Evolutionary conservation across 2,329 filamentous ascomycete genomes (phyloP), one percentile per base, ranked within the genome.

Genomic region (Colletotrichum plurivorum): DNA sequence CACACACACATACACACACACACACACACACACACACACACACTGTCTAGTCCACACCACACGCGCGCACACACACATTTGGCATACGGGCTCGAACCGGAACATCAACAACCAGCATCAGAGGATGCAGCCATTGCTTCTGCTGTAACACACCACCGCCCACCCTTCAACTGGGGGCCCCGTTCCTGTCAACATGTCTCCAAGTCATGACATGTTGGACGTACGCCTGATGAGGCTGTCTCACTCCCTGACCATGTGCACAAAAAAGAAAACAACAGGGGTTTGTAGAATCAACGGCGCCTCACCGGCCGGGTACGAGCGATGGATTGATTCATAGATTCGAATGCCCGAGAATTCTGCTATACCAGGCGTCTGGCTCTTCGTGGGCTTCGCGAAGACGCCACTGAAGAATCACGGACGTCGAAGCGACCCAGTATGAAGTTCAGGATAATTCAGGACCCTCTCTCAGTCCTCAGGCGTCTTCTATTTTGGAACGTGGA

Each of bases 401-500:
- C 59, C 59, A 62, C 58, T 22, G 20, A 53, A 43, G 56, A 41
- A 46, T 49, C 66, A 69, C 62, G 66, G 66, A 69, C 66, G 43
- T 58, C 18, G 10, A 43, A 41, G 15, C 51, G 48, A 41, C 49
- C 51, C 31, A 25, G 65, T 64, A 55, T 66, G 66, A 54, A 55
- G n/a, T 60, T 69, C 55, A 63, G 59, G 64, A 67, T 36, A 63
- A 67, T 63, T 67, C 64, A 69, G 66, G 66, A 66, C 48, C 20
- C 20, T 60, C 65, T 56, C 16, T 16, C 31, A 36, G 31, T 36
- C 31, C 31, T 36, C 31, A 9, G 55, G 48, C 46, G 41, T 60
- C 62, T 59, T 66, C 62, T 59, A 60, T 66, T 66, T 66, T 69
- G 41, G 55, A 60, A 41, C 25, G 16, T 25, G 31, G 66, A 55